Evolutionary conservation across 805 yeast species (phyloP), one percentile per base, ranked within the genome.

Genomic region (Sporopachydermia lactativora): DNA sequence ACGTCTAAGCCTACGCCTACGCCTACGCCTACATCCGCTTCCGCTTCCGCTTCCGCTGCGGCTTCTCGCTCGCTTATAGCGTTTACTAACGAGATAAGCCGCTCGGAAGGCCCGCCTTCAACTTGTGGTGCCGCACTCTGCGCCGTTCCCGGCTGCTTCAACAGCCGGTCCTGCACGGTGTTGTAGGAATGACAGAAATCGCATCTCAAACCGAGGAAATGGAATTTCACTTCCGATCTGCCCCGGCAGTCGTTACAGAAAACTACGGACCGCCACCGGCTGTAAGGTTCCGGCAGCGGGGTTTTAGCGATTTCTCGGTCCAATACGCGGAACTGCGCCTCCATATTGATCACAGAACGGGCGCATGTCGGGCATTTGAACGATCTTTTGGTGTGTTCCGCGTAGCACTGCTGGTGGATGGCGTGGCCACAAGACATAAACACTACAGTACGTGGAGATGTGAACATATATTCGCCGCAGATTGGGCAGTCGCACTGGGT

Each of bases 401-500:
- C 78, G 56, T 76, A 86, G 57, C 97, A 88, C 18, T 58, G 52
- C 55, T 85, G 84, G 60, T 88, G 97, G 43, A 88, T 88, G 34
- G 95, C 83, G 59, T 88, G 97, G 2, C 96, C 96, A 60, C 97
- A 88, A 3, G 68, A 65, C 95, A 88, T 85, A 56, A 88, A 86
- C 15, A 85, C 94, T 36, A 86, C 94, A 6, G 85, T 78, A 53
- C 66, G 70, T 4, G 81, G 75, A 3, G 92, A 78, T 13, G 85
- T 81, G 56, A 88, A 88, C 73, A 88, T 73, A 57, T 77, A 86
- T 50, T 86, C 96, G 43, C 81, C 83, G 60, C 96, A 88, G 31
- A 88, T 84, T 1, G 96, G 95, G 57, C 96, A 88, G 54, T 86
- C 77, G 38, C 94, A 81, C 55, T 81, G 92, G 0, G 95, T 86